Evolutionary conservation across 495 filamentous ascomycete species (phyloP), one percentile per base, ranked within the genome.

Genomic region (Xylaria scruposa): DNA sequence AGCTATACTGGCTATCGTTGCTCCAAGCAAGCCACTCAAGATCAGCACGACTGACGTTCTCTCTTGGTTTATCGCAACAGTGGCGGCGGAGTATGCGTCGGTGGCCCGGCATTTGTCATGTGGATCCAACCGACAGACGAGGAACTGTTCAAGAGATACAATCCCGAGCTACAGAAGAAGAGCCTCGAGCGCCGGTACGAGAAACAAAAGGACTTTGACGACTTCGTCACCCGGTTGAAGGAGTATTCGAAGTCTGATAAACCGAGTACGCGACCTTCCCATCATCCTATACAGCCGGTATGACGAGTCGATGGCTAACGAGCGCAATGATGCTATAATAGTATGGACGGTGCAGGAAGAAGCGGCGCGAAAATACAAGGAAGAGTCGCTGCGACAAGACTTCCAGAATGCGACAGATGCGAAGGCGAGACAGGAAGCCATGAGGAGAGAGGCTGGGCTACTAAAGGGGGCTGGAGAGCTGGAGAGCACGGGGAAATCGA

Each of bases 191-290:
- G 91, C 65, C 88, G 95, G 38, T 84, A 90, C 58, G 87, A 90
- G 73, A 87, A 86, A 67, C 88, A 94, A 73, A 86, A 97, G 82
- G 94, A 97, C 29, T 95, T 97, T 78, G 91, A 97, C 75, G 88
- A 95, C 68, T 98, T 97, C 76, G 90, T 98, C 42, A 85, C 71
- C 33, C 90, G 89, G 74, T 81, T 99, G 78, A 97, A 95, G 86
- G 87, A 95, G 74, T 93, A 95, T 84, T 93, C 93, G 10, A 97
- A 95, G 81, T 94, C 92, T 0, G 89, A 94, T 78, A 97, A 97
- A 82, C 92, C 93, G 49, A 97, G 80, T 84, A 77, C 31, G 83
- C 76, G 0, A n/a, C 51, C 36, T 44, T 24, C 65, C 17, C 17
- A 7, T 5, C 17, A 38, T 3, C 1, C 21, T n/a, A n/a, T 17